These are phyloP conservation scores for Liriodendron chinense DNA, from an alignment of 164 flowering plant species.

Conservation along the genomic window DNA sequence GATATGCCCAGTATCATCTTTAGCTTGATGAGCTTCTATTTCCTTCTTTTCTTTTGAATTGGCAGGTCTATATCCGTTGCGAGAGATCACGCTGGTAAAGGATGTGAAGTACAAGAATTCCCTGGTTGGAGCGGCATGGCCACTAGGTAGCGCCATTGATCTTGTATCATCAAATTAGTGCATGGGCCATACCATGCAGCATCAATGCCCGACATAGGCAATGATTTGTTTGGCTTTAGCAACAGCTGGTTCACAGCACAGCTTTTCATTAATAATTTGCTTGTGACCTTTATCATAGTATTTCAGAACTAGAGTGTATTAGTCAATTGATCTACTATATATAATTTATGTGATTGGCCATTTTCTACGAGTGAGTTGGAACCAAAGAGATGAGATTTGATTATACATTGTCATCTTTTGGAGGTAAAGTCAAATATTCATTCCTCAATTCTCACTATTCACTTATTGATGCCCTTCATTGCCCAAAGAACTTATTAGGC, in stretches of 20 bases:
- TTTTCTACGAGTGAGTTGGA: too few species aligned
- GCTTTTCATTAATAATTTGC: background rate
- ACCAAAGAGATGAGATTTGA: background rate
- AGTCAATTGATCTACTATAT: too few species aligned
- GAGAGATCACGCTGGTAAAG: slow-evolving; percentile 83
- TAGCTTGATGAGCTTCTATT: background rate
- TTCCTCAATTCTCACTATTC: background rate
- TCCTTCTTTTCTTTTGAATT: background rate
- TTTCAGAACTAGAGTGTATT: too few species aligned
- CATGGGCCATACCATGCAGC: too few species aligned
- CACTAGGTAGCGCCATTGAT: slow-evolving; percentile 93
- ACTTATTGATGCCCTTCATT: too few species aligned
- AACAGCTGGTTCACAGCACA: background rate
- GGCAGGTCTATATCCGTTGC: slow-evolving; percentile 71
- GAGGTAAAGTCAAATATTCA: background rate
- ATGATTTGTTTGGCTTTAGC: background rate
- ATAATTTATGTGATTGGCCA: too few species aligned
- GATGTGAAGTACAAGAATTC: slow-evolving; percentile 54
- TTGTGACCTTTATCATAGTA: too few species aligned
- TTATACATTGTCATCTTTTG: slow-evolving; percentile 6
- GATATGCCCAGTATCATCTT: background rate
- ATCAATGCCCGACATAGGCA: background rate
- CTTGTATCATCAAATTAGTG: slow-evolving; percentile 45
- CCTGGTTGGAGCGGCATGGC: slow-evolving; percentile 95
- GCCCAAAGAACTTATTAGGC: too few species aligned